Evolutionary conservation across 2,329 filamentous ascomycete species (phyloP).

Genomic region (Paecilomyces sp.): DNA sequence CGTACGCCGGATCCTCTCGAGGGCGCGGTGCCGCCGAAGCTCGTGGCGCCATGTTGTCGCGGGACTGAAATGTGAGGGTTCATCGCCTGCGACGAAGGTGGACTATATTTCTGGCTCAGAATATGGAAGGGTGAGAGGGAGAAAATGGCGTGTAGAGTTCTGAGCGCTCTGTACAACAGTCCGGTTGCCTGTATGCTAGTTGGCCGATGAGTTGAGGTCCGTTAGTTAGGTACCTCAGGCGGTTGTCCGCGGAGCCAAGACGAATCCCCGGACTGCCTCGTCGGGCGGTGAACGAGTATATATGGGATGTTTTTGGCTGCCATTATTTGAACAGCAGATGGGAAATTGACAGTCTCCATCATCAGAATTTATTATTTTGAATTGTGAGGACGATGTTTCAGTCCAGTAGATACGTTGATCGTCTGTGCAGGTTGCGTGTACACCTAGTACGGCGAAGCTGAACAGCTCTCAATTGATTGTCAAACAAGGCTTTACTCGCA

Average conservation of each 20-base stretch:
- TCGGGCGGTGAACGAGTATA: background rate
- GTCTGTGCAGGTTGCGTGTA: too few species aligned
- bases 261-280: background rate
- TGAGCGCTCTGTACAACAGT: background rate
- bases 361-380: too few species aligned
- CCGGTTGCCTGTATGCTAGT: background rate
- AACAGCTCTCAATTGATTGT: too few species aligned
- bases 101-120: background rate
- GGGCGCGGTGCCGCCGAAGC: constrained; percentile 46
- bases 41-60: constrained; percentile 49
- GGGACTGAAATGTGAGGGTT: constrained; percentile 56
- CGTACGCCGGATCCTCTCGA: constrained; percentile 46
- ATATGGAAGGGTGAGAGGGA: background rate
- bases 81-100: constrained; percentile 29
- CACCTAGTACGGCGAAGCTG: too few species aligned
- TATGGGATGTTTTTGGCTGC: background rate
- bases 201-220: background rate
- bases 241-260: background rate
- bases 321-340: too few species aligned
- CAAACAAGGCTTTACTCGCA: too few species aligned
- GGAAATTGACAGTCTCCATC: too few species aligned
- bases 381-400: too few species aligned
- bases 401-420: too few species aligned
- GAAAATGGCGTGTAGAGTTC: background rate
- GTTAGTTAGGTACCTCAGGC: background rate